Evolutionary conservation across 2,329 filamentous ascomycete species (phyloP), one percentile per base, ranked within the genome.

Genomic region (Aspergillus viridinutans): DNA sequence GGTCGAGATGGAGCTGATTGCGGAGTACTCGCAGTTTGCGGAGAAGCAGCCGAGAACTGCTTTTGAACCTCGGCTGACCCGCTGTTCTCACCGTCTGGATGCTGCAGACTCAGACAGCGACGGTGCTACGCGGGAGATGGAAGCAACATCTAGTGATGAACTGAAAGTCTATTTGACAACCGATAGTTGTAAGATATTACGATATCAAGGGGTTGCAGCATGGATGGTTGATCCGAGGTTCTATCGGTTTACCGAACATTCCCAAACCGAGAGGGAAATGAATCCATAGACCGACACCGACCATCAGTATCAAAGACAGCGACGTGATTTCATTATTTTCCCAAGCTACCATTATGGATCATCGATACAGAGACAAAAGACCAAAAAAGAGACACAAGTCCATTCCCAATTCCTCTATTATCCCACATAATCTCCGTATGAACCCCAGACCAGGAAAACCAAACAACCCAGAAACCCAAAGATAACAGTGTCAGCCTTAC

Each of bases 11-110:
- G 20, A 23, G 43, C 5, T 47, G 26, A 23, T 58, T 67, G 67
- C 67, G 67, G 67, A 69, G 61, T 58, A 59, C 60, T 59, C 61
- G 58, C 52, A 28, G 29, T 40, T 43, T 63, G 66, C 67, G 67
- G 67, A 69, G 67, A 69, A 57, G 53, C 12, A 68, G 67, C 67
- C 67, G 68, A 65, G 59, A 8, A 56, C 59, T 42, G 40, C 38
- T 14, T 25, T 57, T 66, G 63, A 68, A 67, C 68, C 68, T 69
- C 65, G 65, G 67, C 63, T 58, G 25, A 42, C 47, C 56, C 62
- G 58, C 52, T 51, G 38, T 38, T 38, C 32, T 38, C 5, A 7
- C 32, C 32, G 32, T 17, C 12, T n/a, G 32, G 14, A 14, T 6
- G 29, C 29, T 32, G 5, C 32, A 38, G 14, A 38, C 9, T 29